Base-by-base conservation (phyloP, 2,329 filamentous ascomycete genomes). In the Phoma herbarum region DNA sequence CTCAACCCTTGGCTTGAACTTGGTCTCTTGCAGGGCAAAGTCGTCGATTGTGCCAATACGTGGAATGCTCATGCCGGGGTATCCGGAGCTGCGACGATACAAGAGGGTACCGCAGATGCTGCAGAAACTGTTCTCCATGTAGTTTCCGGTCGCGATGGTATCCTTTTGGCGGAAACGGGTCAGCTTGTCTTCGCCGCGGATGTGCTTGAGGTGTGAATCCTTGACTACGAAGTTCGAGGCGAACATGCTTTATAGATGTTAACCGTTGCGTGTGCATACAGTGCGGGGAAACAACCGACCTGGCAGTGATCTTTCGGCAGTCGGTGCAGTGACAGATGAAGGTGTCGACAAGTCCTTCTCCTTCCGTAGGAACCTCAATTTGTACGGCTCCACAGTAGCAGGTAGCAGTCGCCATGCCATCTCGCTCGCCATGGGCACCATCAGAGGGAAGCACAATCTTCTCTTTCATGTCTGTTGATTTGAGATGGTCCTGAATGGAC, bases 121-220 rank as follows among this genome's bases (percentile, higher is more conserved):
- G 64, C 88, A 90, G 73, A 89, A 90, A 67, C 80, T 78, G 67
- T 89, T 89, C 12, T 83, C 83, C 86, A 90, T 90, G 46, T 50
- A 47, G 25, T 65, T 62, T 4, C 62, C 60, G 2, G 61, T 78
- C 0, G 61, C 77, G 39, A 85, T 81, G 0, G 71, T 72, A 14
- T 59, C 35, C 0, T 48, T 53, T 43, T 87, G 82, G 7, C 63
- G 59, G 51, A 75, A 87, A 0, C 67, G 64, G n/a, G 68, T 83
- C 3, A 88, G 77, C 16, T 81, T 82, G 1, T 83, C 80, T 2
- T 74, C 74, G 9, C 85, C 85, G 7, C 85, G 83, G 0, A 84
- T 8, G 65, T 86, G 82, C 46, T 68, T 78, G 0, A 87, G 68
- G 60, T 83, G 61, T 0, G 71, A 69, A 68, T 86, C 78, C 12